A percentile compares a stretch with the other conserved stretches of the same genome.
Conservation (phyloP, 352 stramenopile genomes). For the Paralagenidium karlingii region DNA sequence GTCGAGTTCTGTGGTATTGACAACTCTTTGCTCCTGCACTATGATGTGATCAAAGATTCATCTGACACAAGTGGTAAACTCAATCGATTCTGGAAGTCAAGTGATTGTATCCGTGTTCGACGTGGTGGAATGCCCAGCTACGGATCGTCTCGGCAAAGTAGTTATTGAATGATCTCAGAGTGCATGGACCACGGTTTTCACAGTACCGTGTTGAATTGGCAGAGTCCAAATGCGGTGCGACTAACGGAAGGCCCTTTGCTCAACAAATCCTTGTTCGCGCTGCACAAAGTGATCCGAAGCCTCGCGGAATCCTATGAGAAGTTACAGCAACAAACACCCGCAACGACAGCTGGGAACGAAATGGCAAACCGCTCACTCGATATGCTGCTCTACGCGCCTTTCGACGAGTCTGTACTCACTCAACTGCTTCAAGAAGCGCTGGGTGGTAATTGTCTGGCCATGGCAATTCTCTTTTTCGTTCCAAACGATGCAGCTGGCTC, state of each 20-base stretch:
- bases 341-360: not conserved
- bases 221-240: slow-evolving; percentile 17
- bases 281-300: slow-evolving; percentile 31
- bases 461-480: slow-evolving; percentile 25
- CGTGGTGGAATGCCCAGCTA: slow-evolving; percentile 28
- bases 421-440: slow-evolving; percentile 29
- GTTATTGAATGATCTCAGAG: no score
- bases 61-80: slow-evolving; percentile 23
- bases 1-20: not conserved
- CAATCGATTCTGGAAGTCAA: slow-evolving; percentile 17
- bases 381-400: slow-evolving; percentile 6
- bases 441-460: slow-evolving; percentile 34
- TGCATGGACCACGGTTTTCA: not conserved
- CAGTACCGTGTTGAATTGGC: not conserved
- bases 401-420: slow-evolving; percentile 19
- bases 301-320: no score
- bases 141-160: slow-evolving; percentile 31
- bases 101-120: slow-evolving; percentile 27
- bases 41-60: no score
- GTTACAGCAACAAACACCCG: not conserved
- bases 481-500: slow-evolving; percentile 22
- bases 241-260: slow-evolving; percentile 34
- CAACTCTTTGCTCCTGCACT: no score
- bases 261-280: slow-evolving; percentile 37
- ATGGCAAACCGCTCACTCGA: not conserved